Evolutionary conservation across 176 grass and related monocot genomes (phyloP).

Genomic region (Hyparrhenia diplandra): DNA sequence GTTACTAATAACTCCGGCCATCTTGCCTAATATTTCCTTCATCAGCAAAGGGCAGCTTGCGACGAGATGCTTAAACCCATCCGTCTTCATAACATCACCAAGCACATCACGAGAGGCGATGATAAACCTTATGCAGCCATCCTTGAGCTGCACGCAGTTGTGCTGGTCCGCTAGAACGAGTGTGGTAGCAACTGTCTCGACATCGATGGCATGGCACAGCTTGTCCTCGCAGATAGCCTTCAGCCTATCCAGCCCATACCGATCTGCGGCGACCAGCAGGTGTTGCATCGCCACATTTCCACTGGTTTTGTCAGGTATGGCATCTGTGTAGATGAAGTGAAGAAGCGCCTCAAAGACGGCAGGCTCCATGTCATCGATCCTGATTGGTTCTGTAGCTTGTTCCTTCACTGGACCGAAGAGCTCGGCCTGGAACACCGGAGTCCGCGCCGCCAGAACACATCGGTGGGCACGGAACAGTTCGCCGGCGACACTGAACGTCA

Average conservation of each 20-base stretch:
- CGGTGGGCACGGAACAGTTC: background rate
- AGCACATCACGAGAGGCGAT: background rate
- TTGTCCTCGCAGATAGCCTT: background rate
- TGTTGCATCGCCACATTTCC: background rate
- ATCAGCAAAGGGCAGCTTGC: background rate
- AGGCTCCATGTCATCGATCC: constrained; percentile 3
- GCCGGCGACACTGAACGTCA: background rate
- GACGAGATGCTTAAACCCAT: constrained; percentile 16
- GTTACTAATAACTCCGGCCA: too few species aligned
- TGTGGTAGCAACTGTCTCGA: background rate
- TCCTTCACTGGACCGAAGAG: constrained; percentile 15
- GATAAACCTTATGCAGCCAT: background rate
- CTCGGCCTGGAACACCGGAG: constrained; percentile 26
- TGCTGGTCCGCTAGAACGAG: constrained; percentile 19
- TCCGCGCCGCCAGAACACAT: constrained; percentile 10
- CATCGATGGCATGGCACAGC: background rate
- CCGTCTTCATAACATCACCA: background rate
- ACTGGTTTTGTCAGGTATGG: rapidly evolving
- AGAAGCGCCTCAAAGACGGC: background rate
- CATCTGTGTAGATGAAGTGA: background rate
- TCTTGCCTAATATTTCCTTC: background rate
- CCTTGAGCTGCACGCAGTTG: background rate
- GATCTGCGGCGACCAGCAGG: constrained; percentile 16
- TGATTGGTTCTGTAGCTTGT: too few species aligned
- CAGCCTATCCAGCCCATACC: constrained; percentile 20